A percentile compares a stretch with the other conserved stretches of the same genome.
These are phyloP conservation scores for Gossypium rotundifolium DNA, from an alignment of 345 rosid genomes.

Conservation along the genomic window DNA sequence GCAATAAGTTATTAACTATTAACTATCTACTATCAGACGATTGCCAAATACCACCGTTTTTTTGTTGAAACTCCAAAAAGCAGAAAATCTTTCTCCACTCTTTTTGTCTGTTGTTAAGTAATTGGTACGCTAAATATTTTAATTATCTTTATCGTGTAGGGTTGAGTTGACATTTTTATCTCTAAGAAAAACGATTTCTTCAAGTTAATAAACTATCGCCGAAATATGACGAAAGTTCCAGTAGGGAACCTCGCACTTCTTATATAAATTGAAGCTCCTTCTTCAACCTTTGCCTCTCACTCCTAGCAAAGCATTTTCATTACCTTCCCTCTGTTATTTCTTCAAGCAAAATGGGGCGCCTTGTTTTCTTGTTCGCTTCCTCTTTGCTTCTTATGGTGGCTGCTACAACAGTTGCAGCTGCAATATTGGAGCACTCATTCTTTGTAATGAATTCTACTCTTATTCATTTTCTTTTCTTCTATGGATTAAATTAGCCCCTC, in stretches of 20 bases:
- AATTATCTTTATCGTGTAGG: neutral
- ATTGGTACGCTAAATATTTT: neutral
- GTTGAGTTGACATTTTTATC: neutral
- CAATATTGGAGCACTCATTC: constrained; percentile 70
- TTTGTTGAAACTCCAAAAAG: too few relatives aligned
- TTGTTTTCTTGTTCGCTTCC: constrained; percentile 27
- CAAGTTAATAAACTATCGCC: neutral
- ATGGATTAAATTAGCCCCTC: too few relatives aligned
- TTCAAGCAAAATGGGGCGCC: constrained; percentile 27
- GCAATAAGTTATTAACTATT: too few relatives aligned
- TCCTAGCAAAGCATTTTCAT: neutral
- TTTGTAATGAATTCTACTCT: constrained; percentile 33
- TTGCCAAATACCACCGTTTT: too few relatives aligned
- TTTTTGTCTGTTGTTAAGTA: constrained; percentile 17
- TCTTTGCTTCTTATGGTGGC: constrained; percentile 30
- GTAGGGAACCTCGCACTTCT: neutral
- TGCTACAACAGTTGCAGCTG: constrained; percentile 55
- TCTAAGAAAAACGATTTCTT: neutral
- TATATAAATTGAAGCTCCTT: neutral
- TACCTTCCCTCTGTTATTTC: neutral
- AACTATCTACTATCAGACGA: too few relatives aligned
- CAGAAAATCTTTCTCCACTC: neutral
- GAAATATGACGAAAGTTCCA: neutral
- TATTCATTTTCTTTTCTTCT: neutral
- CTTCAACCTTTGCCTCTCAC: neutral